These are phyloP conservation scores for Silybum marianum DNA, from an alignment of 129 eudicot species.

Conservation along the genomic window DNA sequence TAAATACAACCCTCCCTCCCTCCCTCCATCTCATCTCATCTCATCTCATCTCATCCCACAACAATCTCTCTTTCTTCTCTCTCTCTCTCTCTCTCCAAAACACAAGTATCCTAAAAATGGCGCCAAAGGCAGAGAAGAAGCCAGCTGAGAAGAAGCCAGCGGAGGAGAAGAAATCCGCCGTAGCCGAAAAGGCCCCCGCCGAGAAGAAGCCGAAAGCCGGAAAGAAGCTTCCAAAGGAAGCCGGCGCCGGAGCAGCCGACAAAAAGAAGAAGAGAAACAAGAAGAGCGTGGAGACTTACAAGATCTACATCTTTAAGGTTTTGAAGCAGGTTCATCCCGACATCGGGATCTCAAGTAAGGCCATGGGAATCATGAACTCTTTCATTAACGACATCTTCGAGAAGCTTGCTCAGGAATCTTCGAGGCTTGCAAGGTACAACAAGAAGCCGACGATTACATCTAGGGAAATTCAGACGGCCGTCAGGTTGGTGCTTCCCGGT, in stretches of 20 bases:
- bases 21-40: neutral
- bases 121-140: slow-evolving; percentile 57
- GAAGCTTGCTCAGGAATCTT: slow-evolving; percentile 48
- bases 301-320: slow-evolving; percentile 53
- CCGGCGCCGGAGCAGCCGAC: slow-evolving; percentile 42
- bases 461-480: slow-evolving; percentile 59
- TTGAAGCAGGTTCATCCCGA: slow-evolving; percentile 52
- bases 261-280: slow-evolving; percentile 57
- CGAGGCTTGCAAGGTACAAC: slow-evolving; percentile 54
- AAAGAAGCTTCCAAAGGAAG: slow-evolving; percentile 55
- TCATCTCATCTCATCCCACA: neutral
- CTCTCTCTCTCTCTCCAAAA: neutral
- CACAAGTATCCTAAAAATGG: slow-evolving; percentile 23
- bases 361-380: slow-evolving; percentile 51
- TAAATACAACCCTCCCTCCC: neutral
- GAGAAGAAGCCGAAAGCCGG: slow-evolving; percentile 64
- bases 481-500: slow-evolving; percentile 56
- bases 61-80: neutral
- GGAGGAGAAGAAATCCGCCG: slow-evolving; percentile 48
- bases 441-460: slow-evolving; percentile 62
- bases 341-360: slow-evolving; percentile 49
- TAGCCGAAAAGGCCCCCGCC: slow-evolving; percentile 56
- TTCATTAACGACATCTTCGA: slow-evolving; percentile 49
- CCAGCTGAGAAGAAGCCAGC: slow-evolving; percentile 57
- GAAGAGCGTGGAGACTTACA: slow-evolving; percentile 49